phyloP scores from a whole-genome alignment of 208 protist species.

The Leishmania braziliensis region DNA sequence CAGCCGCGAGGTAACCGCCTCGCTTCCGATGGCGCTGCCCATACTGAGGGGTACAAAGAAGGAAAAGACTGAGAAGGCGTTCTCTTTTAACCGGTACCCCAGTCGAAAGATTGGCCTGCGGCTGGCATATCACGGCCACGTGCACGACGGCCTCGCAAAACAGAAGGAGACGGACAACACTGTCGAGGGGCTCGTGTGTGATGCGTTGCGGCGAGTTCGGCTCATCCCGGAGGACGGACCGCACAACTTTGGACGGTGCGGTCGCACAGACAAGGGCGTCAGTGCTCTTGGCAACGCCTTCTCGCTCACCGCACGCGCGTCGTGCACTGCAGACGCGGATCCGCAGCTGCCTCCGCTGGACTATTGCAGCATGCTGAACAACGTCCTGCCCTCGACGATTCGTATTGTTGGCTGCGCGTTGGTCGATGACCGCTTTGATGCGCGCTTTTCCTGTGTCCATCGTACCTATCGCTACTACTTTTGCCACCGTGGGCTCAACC shows the following conservation, averaged over 20 bases:
- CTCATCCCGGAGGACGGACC: constrained; percentile 69
- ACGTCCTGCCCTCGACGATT: constrained; percentile 93
- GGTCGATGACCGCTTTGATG: constrained; percentile 91
- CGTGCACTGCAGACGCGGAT: constrained; percentile 34
- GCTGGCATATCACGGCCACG: constrained; percentile 88
- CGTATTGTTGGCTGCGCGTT: constrained; percentile 93
- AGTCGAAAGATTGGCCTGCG: constrained; percentile 81
- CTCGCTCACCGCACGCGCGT: constrained; percentile 66
- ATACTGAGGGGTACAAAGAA: constrained; percentile 21
- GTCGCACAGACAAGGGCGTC: constrained; percentile 89
- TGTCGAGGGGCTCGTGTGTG: constrained; percentile 65
- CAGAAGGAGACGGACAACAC: constrained; percentile 88
- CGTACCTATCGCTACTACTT: constrained; percentile 95
- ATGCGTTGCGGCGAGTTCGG: constrained; percentile 54
- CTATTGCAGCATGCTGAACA: constrained; percentile 96
- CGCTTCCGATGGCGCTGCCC: background rate
- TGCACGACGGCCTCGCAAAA: constrained; percentile 81
- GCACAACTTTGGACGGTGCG: constrained; percentile 73
- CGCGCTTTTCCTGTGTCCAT: constrained; percentile 86
- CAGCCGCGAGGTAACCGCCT: background rate
- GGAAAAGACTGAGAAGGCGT: constrained; percentile 50
- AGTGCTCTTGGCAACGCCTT: constrained; percentile 87
- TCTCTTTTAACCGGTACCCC: constrained; percentile 69
- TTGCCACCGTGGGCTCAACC: constrained; percentile 73
- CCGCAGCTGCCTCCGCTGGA: constrained; percentile 75